Evolutionary conservation across 2,329 filamentous ascomycete species (phyloP).

Genomic region (Rhinocladiella mackenziei): DNA sequence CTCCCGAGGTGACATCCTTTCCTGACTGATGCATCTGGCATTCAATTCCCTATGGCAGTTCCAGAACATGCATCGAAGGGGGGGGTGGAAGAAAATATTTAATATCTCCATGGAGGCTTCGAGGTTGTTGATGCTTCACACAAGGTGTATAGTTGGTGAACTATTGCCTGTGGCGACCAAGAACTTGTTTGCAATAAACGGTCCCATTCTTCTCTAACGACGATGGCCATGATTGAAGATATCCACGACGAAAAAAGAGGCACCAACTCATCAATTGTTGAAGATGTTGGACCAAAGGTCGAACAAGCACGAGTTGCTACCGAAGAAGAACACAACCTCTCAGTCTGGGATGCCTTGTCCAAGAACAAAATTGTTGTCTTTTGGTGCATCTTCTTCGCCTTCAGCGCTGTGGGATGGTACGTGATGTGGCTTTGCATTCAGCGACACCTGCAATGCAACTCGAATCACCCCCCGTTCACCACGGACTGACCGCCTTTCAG

Average conservation of each 20-base stretch:
- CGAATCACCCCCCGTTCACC: not conserved
- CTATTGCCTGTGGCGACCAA: too few species aligned
- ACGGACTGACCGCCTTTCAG: slow-evolving; percentile 16
- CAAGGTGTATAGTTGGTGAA: too few species aligned
- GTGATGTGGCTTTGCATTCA: slow-evolving; percentile 1
- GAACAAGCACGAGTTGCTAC: slow-evolving; percentile 19
- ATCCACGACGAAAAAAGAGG: slow-evolving; percentile 6
- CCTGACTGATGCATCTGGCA: too few species aligned
- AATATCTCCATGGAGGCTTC: too few species aligned
- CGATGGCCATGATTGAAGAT: slow-evolving; percentile 12
- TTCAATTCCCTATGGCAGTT: too few species aligned
- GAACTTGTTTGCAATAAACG: too few species aligned
- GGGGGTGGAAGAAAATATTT: too few species aligned
- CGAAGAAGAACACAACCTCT: slow-evolving; percentile 25
- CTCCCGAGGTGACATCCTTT: too few species aligned
- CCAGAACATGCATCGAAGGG: too few species aligned
- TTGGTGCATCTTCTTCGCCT: slow-evolving; percentile 30
- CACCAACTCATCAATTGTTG: slow-evolving; percentile 6
- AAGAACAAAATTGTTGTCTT: slow-evolving; percentile 24
- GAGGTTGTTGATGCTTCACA: too few species aligned
- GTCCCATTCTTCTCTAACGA: too few species aligned
- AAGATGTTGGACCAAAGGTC: slow-evolving; percentile 16
- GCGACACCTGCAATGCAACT: not conserved
- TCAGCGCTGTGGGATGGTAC: slow-evolving; percentile 28
- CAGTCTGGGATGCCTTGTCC: slow-evolving; percentile 20